These are phyloP conservation scores for Alisma plantagoaquatica DNA, from an alignment of 106 monocot genomes.

Conservation along the genomic window DNA sequence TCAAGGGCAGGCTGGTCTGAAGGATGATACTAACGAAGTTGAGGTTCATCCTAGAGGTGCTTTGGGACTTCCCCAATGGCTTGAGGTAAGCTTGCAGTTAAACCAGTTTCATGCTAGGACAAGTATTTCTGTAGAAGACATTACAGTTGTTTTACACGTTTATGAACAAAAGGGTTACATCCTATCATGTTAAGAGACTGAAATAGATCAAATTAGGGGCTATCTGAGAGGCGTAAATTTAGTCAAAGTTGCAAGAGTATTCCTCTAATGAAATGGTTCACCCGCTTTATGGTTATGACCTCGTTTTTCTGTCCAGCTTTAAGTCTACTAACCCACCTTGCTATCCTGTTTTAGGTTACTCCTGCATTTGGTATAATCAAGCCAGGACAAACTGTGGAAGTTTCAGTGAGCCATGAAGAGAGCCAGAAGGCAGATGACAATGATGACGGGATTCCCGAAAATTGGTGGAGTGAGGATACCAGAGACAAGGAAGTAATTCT, in stretches of 20 bases:
- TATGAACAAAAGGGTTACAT: background rate
- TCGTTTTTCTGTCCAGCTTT: too few relatives aligned
- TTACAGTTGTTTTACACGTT: background rate
- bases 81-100: conserved; percentile 29
- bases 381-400: conserved; percentile 52
- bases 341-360: conserved; percentile 33
- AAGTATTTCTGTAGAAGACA: background rate
- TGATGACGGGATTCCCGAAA: conserved; percentile 60
- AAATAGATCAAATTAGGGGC: too few relatives aligned
- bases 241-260: too few relatives aligned
- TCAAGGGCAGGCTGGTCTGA: conserved; percentile 25
- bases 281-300: too few relatives aligned
- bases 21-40: conserved; percentile 18
- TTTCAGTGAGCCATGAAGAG: conserved; percentile 63
- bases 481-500: conserved; percentile 57
- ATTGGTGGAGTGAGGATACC: conserved; percentile 73
- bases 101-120: background rate
- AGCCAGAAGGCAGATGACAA: conserved; percentile 39
- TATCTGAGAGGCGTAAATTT: too few relatives aligned
- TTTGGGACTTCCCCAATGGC: conserved; percentile 52
- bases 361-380: conserved; percentile 63
- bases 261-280: too few relatives aligned
- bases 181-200: too few relatives aligned
- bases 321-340: too few relatives aligned
- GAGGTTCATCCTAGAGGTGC: conserved; percentile 24